Conservation (phyloP, 1,284 basidiomycete genomes). For the Ganoderma resinaceum region DNA sequence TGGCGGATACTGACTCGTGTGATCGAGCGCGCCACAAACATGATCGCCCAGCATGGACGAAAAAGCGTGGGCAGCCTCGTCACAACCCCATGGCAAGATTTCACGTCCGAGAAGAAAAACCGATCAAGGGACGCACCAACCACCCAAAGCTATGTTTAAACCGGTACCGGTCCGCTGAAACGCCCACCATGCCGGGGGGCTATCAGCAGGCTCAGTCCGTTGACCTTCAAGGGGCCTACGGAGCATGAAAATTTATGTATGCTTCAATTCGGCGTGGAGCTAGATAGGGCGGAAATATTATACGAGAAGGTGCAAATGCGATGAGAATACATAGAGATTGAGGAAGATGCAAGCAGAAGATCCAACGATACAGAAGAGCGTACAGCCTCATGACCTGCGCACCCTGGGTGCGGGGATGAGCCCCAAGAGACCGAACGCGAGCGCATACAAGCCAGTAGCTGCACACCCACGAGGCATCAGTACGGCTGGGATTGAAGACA, state of each 20-base stretch:
- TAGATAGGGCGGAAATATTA: neutral
- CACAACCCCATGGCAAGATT: neutral
- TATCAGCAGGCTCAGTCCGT: neutral
- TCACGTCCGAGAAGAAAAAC: neutral
- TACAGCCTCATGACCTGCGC: conserved; percentile 29
- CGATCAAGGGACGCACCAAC: neutral
- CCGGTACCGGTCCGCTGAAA: neutral
- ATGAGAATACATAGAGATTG: conserved; percentile 10
- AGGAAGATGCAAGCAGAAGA: conserved; percentile 26
- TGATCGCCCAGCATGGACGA: neutral
- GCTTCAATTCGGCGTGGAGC: neutral
- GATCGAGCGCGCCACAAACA: conserved; percentile 3
- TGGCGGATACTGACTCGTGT: neutral
- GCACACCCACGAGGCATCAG: conserved; percentile 3
- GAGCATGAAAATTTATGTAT: neutral
- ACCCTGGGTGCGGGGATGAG: conserved; percentile 64
- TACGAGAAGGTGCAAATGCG: neutral
- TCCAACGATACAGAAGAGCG: conserved; percentile 29
- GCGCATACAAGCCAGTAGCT: conserved; percentile 73
- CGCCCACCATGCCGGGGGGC: neutral
- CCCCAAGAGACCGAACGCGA: conserved; percentile 73
- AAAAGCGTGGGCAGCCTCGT: neutral
- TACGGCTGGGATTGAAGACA: neutral
- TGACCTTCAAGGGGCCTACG: neutral
- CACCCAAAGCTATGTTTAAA: neutral